phyloP scores from a whole-genome alignment of 208 protist genomes.

The Novymonas esmeraldas region DNA sequence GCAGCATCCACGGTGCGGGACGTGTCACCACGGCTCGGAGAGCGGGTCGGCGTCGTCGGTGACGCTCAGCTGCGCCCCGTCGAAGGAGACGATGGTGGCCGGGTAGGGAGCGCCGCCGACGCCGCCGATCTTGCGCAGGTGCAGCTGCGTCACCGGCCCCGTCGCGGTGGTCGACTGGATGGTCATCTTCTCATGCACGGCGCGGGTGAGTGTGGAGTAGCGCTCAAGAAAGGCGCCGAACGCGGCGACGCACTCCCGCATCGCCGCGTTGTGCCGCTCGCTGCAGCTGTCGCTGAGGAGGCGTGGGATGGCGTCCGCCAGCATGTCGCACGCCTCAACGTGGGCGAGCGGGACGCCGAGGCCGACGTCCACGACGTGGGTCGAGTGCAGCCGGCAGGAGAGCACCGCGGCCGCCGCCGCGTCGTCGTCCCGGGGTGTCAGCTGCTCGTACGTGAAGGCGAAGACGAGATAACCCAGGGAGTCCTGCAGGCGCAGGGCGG shows the following conservation, averaged over 20 bases:
- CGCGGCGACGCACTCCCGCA: slow-evolving; percentile 56
- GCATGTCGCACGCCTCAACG: slow-evolving; percentile 49
- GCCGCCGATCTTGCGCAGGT: slow-evolving; percentile 64
- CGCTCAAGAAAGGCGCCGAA: slow-evolving; percentile 77
- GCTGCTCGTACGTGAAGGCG: slow-evolving; percentile 29
- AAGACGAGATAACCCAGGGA: slow-evolving; percentile 67
- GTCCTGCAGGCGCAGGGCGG: slow-evolving; percentile 56
- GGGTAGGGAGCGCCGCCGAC: slow-evolving; percentile 69
- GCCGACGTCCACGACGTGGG: slow-evolving; percentile 55
- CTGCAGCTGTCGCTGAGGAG: slow-evolving; percentile 49
- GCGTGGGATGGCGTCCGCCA: slow-evolving; percentile 42
- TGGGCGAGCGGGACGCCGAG: slow-evolving; percentile 66
- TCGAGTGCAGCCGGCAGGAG: slow-evolving; percentile 32
- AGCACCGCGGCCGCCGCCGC: not conserved
- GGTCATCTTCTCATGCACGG: slow-evolving; percentile 56
- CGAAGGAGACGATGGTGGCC: slow-evolving; percentile 56
- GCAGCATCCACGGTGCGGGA: not conserved
- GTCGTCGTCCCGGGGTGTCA: not conserved
- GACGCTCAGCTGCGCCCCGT: slow-evolving; percentile 43
- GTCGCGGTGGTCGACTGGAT: slow-evolving; percentile 53
- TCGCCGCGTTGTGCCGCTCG: slow-evolving; percentile 66
- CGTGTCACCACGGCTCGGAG: slow-evolving; percentile 54
- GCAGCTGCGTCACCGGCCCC: slow-evolving; percentile 68
- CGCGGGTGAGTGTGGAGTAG: slow-evolving; percentile 65
- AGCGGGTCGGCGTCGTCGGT: slow-evolving; percentile 73